Evolutionary conservation across 2,329 filamentous ascomycete genomes (phyloP), one percentile per base, ranked within the genome.

Genomic region (Aaosphaeria pasadenensis): DNA sequence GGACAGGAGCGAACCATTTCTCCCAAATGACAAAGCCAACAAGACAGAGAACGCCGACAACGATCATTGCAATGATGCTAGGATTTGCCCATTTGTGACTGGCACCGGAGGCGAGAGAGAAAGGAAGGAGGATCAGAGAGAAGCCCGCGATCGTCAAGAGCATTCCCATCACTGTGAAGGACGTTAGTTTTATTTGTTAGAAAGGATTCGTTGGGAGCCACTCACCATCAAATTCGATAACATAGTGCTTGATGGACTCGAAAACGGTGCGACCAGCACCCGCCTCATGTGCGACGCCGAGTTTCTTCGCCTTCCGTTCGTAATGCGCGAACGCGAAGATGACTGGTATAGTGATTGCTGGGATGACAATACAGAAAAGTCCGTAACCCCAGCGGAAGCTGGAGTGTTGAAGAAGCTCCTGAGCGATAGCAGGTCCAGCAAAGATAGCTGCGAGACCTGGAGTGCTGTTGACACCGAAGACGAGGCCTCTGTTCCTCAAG

Each of bases 341-440:
- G 11, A 89, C 71, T 0, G 86, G 86, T 5, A 82, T 51, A 13
- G 78, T 78, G 13, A 85, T 75, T 42, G 77, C 67, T 1, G 84
- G 84, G 5, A 83, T 71, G 49, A 88, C 75, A 54, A 89, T 83
- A 38, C 80, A 74, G 64, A 85, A 88, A 56, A 77, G 74, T 35
- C 84, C 86, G 57, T 84, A 88, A 1, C 76, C 84, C 85, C 85
- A 88, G 39, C 82, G 77, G 50, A 50, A 57, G 30, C 47, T 57
- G 45, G 52, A 43, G 29, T 55, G 50, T 28, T 55, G 46, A 13
- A 52, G 51, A 78, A 81, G 87, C 2, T 75, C 71, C 5, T 54
- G 49, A 6, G 55, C 49, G 39, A 57, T 53, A 30, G 54, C 48
- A 3, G 57, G 51, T 4, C 53, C 53, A 7, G 48, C 52, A 30